Conservation (phyloP, 2,329 filamentous ascomycete genomes). For the Monosporascus sp. region DNA sequence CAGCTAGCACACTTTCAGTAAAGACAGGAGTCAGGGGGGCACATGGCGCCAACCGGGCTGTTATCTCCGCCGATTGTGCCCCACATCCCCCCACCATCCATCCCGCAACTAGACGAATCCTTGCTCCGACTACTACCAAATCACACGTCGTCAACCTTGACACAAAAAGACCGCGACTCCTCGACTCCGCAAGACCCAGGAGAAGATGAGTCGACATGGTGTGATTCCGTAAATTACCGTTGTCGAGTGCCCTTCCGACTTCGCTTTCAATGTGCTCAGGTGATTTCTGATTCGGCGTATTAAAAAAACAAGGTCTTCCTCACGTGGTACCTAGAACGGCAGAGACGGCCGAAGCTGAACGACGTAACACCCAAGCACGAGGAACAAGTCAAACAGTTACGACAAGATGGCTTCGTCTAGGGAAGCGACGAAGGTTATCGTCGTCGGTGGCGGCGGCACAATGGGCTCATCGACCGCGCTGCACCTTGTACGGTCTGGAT, state of each 20-base stretch:
- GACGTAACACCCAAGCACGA: neutral
- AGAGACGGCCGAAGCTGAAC: no score
- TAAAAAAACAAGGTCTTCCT: neutral
- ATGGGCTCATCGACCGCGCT: constrained; percentile 42
- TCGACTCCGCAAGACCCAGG: neutral
- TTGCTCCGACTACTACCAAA: constrained; percentile 7
- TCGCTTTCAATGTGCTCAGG: neutral
- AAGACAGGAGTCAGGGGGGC: no score
- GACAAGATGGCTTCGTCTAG: constrained; percentile 19
- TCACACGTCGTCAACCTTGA: constrained; percentile 1
- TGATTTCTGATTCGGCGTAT: neutral
- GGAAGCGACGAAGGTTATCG: constrained; percentile 26
- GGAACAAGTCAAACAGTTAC: neutral
- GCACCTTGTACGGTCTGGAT: constrained; percentile 37
- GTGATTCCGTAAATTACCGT: neutral
- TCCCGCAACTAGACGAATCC: constrained; percentile 5
- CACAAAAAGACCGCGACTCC: neutral
- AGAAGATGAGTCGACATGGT: constrained; percentile 4
- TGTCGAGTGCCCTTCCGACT: constrained; percentile 3
- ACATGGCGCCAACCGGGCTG: no score
- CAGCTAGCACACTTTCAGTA: neutral
- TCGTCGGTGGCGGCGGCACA: constrained; percentile 43
- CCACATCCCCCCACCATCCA: constrained; percentile 6
- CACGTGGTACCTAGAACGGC: no score
- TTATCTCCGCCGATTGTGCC: neutral